These are phyloP conservation scores for Suhomyces bolitotheri DNA, from an alignment of 1,139 yeast genomes.

Conservation along the genomic window DNA sequence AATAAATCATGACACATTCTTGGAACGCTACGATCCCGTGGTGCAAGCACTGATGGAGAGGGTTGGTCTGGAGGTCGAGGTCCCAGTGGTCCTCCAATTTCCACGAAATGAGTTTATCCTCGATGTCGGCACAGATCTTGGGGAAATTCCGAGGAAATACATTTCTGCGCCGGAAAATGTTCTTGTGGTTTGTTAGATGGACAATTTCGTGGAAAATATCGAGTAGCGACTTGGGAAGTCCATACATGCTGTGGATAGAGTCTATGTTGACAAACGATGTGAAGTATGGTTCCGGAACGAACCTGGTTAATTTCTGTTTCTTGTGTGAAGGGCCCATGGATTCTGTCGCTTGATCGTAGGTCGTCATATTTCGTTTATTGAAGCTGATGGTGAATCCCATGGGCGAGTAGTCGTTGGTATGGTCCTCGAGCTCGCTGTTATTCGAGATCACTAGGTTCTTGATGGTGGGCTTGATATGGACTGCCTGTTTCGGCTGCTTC, in stretches of 20 bases:
- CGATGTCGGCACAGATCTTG: constrained; percentile 53
- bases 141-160: constrained; percentile 58
- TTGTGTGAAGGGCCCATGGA: neutral
- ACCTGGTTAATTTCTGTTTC: constrained; percentile 1
- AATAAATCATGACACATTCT: constrained; percentile 45
- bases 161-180: constrained; percentile 44
- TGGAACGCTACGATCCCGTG: constrained; percentile 44
- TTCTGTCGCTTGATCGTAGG: constrained; percentile 10
- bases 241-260: constrained; percentile 45
- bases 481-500: constrained; percentile 6
- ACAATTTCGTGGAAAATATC: constrained; percentile 47
- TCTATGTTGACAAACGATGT: constrained; percentile 13
- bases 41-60: constrained; percentile 41
- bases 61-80: constrained; percentile 24
- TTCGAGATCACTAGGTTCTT: constrained; percentile 19
- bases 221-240: constrained; percentile 48
- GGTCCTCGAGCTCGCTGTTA: constrained; percentile 8
- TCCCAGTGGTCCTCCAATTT: constrained; percentile 42
- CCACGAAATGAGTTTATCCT: constrained; percentile 51
- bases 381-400: constrained; percentile 29
- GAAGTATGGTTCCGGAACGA: constrained; percentile 5
- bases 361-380: constrained; percentile 18
- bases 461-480: constrained; percentile 20
- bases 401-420: constrained; percentile 16
- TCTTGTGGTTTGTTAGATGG: constrained; percentile 53